Evolutionary conservation across 116 monocot genomes (phyloP), one percentile per base, ranked within the genome.

Genomic region (Phalaenopsis hybrid): DNA sequence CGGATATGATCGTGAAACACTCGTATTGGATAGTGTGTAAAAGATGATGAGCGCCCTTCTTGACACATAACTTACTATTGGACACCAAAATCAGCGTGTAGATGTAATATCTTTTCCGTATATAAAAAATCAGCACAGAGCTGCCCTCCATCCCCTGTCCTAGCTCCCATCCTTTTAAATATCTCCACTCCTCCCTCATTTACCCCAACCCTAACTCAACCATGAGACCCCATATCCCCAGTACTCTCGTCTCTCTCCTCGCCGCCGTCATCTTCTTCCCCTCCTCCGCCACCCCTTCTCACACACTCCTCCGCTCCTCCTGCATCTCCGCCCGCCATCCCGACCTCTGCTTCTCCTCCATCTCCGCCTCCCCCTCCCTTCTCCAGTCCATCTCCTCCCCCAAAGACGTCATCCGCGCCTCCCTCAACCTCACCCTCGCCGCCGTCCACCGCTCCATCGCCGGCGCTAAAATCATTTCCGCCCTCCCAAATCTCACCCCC

Each of bases 381-480:
- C 79, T 79, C 17, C 13, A 15, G 15, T 46, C 83, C 83, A 79
- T 83, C 79, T 79, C 83, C 52, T 18, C 70, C 25, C 74, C 69
- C 21, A 78, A 44, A 15, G 83, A 83, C 55, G 83, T 83, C 21
- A 79, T 83, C 44, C 83, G 72, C 73, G 83, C 83, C 57, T 83
- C 83, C 73, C 70, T 83, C 28, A 73, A 79, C 79, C 79, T 83
- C 74, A 57, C 83, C 58, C 20, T 28, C 79, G 8, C 83, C 73
- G 70, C 83, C 79, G 55, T 83, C 44, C 41, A 15, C 20, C 72
- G 25, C 73, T 78, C 83, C 79, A 23, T 45, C 57, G 46, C 33
- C 83, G 72, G 72, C 5, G 79, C 73, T 44, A 25, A 44, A 1
- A n/a, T 2, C 57, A n/a, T 79, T 44, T 44, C 79, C 79, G 31